Evolutionary conservation across 805 yeast genomes (phyloP), one percentile per base, ranked within the genome.

Genomic region (Pichia membranifaciens): DNA sequence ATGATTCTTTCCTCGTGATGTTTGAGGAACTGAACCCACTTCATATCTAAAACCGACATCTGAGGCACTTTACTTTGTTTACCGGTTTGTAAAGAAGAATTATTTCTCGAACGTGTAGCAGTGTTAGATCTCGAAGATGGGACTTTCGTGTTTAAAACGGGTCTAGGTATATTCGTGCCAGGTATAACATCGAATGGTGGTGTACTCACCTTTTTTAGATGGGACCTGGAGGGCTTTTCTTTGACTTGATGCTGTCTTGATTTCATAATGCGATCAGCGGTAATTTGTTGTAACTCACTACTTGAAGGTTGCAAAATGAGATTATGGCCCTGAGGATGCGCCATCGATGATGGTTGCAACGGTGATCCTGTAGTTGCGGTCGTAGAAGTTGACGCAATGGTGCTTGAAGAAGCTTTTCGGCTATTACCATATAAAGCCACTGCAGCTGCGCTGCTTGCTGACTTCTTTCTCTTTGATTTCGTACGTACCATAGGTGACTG

Each of bases 1-100:
- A 81, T 48, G 1, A 84, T 72, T 48, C 88, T 69, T 57, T 84
- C 93, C 43, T 81, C 80, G 1, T 71, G 64, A 56, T 75, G 77
- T 20, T 62, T 66, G 51, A 84, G 63, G 55, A 68, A 80, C 35
- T 70, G 68, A 5, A 70, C 69, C 84, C 87, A 84, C 16, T 79
- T 76, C 36, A 73, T 60, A 57, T 84, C 89, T 7, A 79, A 55
- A 15, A 75, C 68, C 1, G 76, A 69, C 64, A 76, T 60, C 8
- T 82, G 75, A 0, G 76, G 67, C 0, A 74, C 65, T 16, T 71
- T 68, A 15, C 41, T n/a, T 12, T 44, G 37, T n/a, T 38, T 44
- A 12, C n/a, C 38, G 12, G 20, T 2, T 12, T 42, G 41, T 4
- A 43, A 28, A 15, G 47, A 43, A 5, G 51, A 48, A 37, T 48